Conservation (phyloP, 257 asterid species). For the Ligustrum vulgare region DNA sequence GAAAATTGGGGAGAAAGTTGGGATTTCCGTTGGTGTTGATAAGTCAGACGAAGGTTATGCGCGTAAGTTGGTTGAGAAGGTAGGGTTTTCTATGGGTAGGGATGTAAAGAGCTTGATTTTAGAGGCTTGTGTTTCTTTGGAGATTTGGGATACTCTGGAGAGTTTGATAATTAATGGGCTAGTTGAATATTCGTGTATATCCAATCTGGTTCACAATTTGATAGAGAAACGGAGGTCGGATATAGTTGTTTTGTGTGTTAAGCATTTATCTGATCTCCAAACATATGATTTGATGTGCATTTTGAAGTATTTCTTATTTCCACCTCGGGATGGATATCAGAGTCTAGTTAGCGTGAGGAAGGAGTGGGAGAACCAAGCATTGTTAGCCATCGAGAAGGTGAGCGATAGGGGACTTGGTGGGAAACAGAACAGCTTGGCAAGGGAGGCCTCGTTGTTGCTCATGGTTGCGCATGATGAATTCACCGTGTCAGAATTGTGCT, state of each 20-base stretch:
- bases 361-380: constrained; percentile 83
- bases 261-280: constrained; percentile 60
- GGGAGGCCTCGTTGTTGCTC: constrained; percentile 61
- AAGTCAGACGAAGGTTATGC: constrained; percentile 38
- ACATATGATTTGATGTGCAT: constrained; percentile 64
- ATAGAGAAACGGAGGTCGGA: constrained; percentile 59
- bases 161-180: constrained; percentile 53
- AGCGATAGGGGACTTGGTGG: constrained; percentile 34
- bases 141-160: constrained; percentile 64
- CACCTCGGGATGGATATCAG: constrained; percentile 46
- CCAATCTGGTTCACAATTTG: constrained; percentile 50
- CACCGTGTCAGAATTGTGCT: too few relatives aligned
- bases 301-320: constrained; percentile 64
- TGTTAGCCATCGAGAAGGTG: constrained; percentile 56
- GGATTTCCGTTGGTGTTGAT: constrained; percentile 28
- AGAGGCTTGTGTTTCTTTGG: constrained; percentile 65
- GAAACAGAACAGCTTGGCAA: constrained; percentile 43
- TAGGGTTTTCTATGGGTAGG: constrained; percentile 53
- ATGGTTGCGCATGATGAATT: constrained; percentile 35
- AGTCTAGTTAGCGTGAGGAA: constrained; percentile 56
- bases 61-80: constrained; percentile 45
- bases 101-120: constrained; percentile 58
- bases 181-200: constrained; percentile 42
- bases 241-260: constrained; percentile 62
- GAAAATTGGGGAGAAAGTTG: constrained; percentile 41